Evolutionary conservation across 352 stramenopile species (phyloP).

Genomic region (Globisporangium irregulare): DNA sequence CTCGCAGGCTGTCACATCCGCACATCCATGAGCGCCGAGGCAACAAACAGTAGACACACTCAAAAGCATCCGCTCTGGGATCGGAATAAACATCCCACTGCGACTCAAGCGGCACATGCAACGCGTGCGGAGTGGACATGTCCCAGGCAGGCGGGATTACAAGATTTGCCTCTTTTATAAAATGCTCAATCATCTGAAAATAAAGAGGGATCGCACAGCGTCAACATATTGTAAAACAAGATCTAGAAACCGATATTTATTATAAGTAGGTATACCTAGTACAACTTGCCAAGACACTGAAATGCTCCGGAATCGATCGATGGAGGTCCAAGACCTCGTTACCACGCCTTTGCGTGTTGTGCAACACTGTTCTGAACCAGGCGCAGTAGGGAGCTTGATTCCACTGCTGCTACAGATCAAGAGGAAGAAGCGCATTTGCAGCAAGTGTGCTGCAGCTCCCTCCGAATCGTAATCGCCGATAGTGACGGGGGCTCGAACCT

Average conservation of each 20-base stretch:
- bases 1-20: not conserved
- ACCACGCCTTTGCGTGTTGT: not conserved
- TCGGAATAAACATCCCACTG: slow-evolving; percentile 9
- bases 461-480: not conserved
- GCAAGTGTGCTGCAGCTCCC: not conserved
- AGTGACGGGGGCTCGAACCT: not conserved
- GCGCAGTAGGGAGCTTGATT: too few relatives aligned
- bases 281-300: not conserved
- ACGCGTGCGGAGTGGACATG: not conserved
- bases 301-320: not conserved
- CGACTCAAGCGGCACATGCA: not conserved
- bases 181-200: not conserved
- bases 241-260: not conserved
- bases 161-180: not conserved
- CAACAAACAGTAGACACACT: not conserved
- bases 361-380: not conserved
- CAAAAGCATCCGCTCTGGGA: slow-evolving; percentile 1
- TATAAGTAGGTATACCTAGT: not conserved
- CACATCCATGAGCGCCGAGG: not conserved
- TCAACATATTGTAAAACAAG: not conserved
- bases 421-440: not conserved
- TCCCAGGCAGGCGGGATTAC: not conserved
- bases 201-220: not conserved
- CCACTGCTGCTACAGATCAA: too few relatives aligned
- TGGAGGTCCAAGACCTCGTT: not conserved